Percentiles rank a stretch among this genome's conserved stretches.
Evolutionary conservation across 805 yeast genomes (phyloP).

Genomic region (Candida sanyiensis): DNA sequence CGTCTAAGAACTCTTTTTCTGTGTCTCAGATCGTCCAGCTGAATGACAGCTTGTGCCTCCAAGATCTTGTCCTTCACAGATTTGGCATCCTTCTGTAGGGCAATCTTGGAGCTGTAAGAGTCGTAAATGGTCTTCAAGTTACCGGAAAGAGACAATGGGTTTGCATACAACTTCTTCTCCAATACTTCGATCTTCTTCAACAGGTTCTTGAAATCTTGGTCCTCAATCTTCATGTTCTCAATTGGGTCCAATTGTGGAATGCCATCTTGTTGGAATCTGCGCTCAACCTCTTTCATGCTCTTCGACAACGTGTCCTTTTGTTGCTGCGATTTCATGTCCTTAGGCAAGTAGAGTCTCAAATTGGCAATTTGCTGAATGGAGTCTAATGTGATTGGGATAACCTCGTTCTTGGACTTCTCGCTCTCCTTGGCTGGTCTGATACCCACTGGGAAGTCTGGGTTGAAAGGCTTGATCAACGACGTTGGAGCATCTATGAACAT

Average conservation of each 20-base stretch:
- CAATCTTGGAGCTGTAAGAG: conserved; percentile 59
- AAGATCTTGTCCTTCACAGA: conserved; percentile 56
- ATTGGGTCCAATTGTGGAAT: conserved; percentile 89
- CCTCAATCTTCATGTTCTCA: conserved; percentile 87
- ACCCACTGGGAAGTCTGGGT: conserved; percentile 79
- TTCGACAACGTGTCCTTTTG: conserved; percentile 58
- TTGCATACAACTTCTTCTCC: conserved; percentile 64
- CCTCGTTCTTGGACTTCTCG: conserved; percentile 67
- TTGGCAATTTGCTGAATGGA: conserved; percentile 74
- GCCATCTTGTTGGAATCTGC: conserved; percentile 86
- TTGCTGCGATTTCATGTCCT: conserved; percentile 58
- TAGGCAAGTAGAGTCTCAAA: conserved; percentile 75
- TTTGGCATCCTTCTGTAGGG: conserved; percentile 53
- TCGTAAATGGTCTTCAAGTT: conserved; percentile 58
- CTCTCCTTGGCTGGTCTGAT: conserved; percentile 76
- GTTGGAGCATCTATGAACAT: conserved; percentile 83
- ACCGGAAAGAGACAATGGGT: conserved; percentile 60
- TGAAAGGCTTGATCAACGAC: conserved; percentile 69
- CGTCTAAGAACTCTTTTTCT: conserved; percentile 91
- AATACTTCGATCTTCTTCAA: conserved; percentile 76
- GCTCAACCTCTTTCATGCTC: conserved; percentile 72
- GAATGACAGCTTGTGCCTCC: conserved; percentile 88
- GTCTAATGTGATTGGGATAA: conserved; percentile 78
- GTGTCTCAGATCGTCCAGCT: conserved; percentile 87
- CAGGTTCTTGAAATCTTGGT: conserved; percentile 65